Evolutionary conservation across 805 yeast genomes (phyloP).

Genomic region (Nakazawaea anatomiae): DNA sequence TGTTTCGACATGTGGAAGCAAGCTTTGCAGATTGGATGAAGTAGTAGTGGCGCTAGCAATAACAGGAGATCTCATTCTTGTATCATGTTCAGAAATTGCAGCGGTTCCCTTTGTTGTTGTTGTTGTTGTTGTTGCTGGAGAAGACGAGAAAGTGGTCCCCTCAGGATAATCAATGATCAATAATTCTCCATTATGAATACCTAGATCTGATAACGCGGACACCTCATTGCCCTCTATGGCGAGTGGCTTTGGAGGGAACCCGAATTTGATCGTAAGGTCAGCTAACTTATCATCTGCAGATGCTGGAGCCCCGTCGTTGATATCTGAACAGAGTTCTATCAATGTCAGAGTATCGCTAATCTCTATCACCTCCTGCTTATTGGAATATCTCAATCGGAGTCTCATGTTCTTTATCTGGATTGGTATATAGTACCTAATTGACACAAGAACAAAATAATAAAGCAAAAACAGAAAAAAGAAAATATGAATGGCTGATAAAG

Average conservation of each 20-base stretch:
- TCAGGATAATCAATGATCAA: constrained; percentile 30
- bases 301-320: constrained; percentile 1
- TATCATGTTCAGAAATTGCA: too few relatives aligned
- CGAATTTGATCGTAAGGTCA: constrained; percentile 32
- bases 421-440: too few relatives aligned
- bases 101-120: too few relatives aligned
- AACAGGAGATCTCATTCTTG: not conserved
- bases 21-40: not conserved
- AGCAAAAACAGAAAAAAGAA: not conserved
- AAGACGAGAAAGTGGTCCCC: too few relatives aligned
- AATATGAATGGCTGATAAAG: not conserved
- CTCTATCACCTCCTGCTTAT: not conserved
- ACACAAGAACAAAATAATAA: too few relatives aligned
- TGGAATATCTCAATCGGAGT: constrained; percentile 2
- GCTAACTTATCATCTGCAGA: not conserved
- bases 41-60: not conserved
- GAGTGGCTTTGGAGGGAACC: constrained; percentile 56
- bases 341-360: not conserved
- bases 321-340: not conserved
- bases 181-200: constrained; percentile 56
- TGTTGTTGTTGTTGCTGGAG: too few relatives aligned
- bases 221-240: constrained; percentile 19
- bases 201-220: constrained; percentile 30
- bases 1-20: constrained; percentile 13
- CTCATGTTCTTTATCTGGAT: not conserved